Evolutionary conservation across 352 stramenopile genomes (phyloP), one percentile per base, ranked within the genome.

Genomic region (Globisporangium spiculum): DNA sequence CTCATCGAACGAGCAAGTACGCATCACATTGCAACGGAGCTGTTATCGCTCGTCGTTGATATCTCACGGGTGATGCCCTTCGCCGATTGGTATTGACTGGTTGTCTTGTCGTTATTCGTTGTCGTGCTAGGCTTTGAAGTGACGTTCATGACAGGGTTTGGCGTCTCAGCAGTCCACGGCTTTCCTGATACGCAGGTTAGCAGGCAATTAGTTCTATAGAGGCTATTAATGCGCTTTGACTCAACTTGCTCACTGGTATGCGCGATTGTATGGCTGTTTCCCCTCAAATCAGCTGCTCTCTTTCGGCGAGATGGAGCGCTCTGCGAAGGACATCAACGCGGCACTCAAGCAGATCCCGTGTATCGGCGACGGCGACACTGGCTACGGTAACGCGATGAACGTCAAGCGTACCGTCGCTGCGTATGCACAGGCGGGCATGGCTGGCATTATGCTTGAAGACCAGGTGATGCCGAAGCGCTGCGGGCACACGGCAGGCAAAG

Each of bases 381-480:
- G 91, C 53, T 98, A 98, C 76, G 93, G 95, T 38, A 98, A 98
- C 77, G 91, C 93, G 20, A 76, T 98, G 30, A 98, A 98, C 76
- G 89, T 97, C 41, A 98, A 98, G 75, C 80, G 95, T 44, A 98
- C 95, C 27, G 81, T 98, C 6, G 84, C 84, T n/a, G 90, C 86
- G 1, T 98, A 98, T 75, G 93, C 86, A 0, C 82, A 91, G 60
- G 89, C 91, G 0, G 92, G 91, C 3, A 97, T 98, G 89, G 93
- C 87, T 14, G 93, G 91, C 24, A 97, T 98, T 55, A 97, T 98
- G 93, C 84, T 98, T 61, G 95, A 98, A 77, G 93, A 98, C 80
- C 93, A 98, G 77, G 81, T 98, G 24, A 60, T 86, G 20, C 95
- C 95, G 18, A 98, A 98, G 77, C 77, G 92, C 74, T 98, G 93